phyloP scores from a whole-genome alignment of 2,329 filamentous ascomycete species.

The Gremmenia infestans region DNA sequence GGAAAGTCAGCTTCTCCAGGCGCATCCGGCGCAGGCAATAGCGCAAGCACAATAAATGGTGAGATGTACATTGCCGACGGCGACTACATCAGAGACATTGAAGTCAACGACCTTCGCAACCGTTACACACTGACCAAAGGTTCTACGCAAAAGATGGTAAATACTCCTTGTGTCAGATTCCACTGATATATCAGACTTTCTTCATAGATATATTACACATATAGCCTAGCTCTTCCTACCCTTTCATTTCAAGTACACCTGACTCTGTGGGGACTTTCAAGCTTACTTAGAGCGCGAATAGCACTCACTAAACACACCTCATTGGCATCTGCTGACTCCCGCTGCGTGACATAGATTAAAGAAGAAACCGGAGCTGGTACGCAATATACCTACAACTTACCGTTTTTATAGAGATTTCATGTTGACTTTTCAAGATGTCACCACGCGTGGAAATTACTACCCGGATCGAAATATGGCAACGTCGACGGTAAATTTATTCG shows the following conservation, averaged over 20 bases:
- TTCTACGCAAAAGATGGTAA: constrained; percentile 99
- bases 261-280: constrained; percentile 54
- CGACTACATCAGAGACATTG: constrained; percentile 97
- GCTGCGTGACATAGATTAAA: constrained; percentile 94
- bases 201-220: constrained; percentile 33
- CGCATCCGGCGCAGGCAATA: constrained; percentile 30
- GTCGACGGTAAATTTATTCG: constrained; percentile 62
- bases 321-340: constrained; percentile 92
- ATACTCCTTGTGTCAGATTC: constrained; percentile 63
- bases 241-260: constrained; percentile 31
- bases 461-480: constrained; percentile 98
- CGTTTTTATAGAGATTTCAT: constrained; percentile 39
- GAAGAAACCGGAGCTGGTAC: constrained; percentile 99
- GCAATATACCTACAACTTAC: constrained; percentile 49
- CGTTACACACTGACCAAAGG: constrained; percentile 96
- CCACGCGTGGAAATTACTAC: constrained; percentile 92
- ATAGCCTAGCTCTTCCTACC: constrained; percentile 28
- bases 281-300: constrained; percentile 65
- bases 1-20: constrained; percentile 27
- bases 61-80: constrained; percentile 94
- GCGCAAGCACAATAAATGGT: constrained; percentile 59
- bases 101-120: constrained; percentile 96
- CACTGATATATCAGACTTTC: constrained; percentile 57
- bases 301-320: constrained; percentile 57
- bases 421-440: constrained; percentile 84